Evolutionary conservation across 2,329 filamentous ascomycete genomes (phyloP), one percentile per base, ranked within the genome.

Genomic region (Exophiala sp.): DNA sequence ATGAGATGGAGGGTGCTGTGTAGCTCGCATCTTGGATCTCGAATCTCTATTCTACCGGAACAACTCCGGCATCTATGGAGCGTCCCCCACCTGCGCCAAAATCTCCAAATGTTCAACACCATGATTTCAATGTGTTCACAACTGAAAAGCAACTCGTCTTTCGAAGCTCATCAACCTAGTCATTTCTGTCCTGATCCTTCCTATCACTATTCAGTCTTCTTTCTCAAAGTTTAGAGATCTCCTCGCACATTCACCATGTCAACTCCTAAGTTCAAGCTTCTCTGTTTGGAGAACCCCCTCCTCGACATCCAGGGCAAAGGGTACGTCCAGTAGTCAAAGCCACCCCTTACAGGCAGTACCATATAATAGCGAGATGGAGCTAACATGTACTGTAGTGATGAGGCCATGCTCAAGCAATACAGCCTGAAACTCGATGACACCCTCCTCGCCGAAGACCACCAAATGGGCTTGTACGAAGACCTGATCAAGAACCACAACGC

Each of bases 261-360:
- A 69, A 65, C 74, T 65, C 87, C 91, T 76, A 86, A 91, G 75
- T 97, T 87, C 78, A 81, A 89, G 74, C 87, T 99, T 68, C 82
- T 97, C 69, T 94, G 88, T 75, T 78, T 99, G 68, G 94, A 96
- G 86, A 99, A 99, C 76, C 94, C 94, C 73, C 86, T 99, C 66
- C 88, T 99, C 67, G 89, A 99, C 72, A 99, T 99, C 72, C 92
- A 96, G 77, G 94, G 87, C 66, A 73, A 79, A 66, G 83, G 82
- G 83, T 85, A 74, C 60, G 77, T 71, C 47, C 16, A 46, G 12
- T 40, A 41, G 14, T 14, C 14, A 32, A 3, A 4, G 18, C 47
- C 10, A 33, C 43, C 47, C 46, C 11, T 53, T 18, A 18, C 16
- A 18, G 16, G 16, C 16, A 18, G 16, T 18, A 18, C 16, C 16